These are phyloP conservation scores for Dillenia suffruticosa DNA, from an alignment of 164 flowering plant genomes.

Conservation along the genomic window DNA sequence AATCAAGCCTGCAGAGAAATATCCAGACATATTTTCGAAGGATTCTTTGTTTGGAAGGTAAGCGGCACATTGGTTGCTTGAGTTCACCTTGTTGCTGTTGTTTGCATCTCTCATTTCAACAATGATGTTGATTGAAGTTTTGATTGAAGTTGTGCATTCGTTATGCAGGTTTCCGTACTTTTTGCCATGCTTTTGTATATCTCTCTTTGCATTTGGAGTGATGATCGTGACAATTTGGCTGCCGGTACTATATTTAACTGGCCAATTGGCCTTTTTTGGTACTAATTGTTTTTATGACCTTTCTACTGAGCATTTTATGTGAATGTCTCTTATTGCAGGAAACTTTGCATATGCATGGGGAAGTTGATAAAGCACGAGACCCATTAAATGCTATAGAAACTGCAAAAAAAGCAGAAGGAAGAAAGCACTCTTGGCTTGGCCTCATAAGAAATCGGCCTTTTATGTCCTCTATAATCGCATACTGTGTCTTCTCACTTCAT, in stretches of 20 bases:
- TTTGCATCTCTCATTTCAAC: neutral
- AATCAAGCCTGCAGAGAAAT: constrained; percentile 61
- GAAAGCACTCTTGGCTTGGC: constrained; percentile 12
- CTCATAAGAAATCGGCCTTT: constrained; percentile 56
- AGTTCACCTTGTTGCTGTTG: neutral
- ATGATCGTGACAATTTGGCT: constrained; percentile 33
- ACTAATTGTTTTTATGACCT: neutral
- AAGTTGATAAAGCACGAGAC: constrained; percentile 2
- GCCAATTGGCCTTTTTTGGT: neutral
- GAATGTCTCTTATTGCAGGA: constrained; percentile 33
- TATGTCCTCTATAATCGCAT: constrained; percentile 54
- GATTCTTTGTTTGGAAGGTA: constrained; percentile 55
- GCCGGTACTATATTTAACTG: constrained; percentile 36
- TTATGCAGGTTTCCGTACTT: constrained; percentile 62
- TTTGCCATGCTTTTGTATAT: constrained; percentile 54
- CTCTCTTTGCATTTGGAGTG: constrained; percentile 36
- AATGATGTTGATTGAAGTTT: neutral
- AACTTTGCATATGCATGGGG: constrained; percentile 52
- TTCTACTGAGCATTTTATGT: too few species aligned
- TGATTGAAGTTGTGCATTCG: neutral
- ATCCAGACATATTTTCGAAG: constrained; percentile 39
- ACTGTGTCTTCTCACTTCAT: constrained; percentile 56
- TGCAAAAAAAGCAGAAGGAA: constrained; percentile 7
- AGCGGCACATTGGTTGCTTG: neutral
- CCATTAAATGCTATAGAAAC: constrained; percentile 21